Evolutionary conservation across 495 filamentous ascomycete species (phyloP).

Genomic region (Penicillium pancosmium): DNA sequence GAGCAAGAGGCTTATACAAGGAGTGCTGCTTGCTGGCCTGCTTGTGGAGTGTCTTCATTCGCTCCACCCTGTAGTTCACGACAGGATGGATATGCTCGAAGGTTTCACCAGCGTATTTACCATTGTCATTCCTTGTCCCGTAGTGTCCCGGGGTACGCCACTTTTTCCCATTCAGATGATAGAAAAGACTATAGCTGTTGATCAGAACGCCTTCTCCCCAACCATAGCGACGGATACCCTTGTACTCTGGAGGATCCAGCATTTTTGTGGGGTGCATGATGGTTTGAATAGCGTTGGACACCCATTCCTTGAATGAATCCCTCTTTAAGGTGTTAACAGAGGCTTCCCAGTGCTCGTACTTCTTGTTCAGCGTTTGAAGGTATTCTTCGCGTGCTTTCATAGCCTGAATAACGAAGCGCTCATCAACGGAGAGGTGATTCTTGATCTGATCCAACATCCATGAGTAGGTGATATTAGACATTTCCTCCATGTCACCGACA

Average conservation of each 20-base stretch:
- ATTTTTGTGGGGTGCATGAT: not conserved
- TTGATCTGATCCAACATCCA: conserved; percentile 7
- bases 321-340: not conserved
- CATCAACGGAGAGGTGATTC: conserved; percentile 21
- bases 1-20: conserved; percentile 17
- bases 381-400: conserved; percentile 12
- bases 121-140: conserved; percentile 6
- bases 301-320: conserved; percentile 12
- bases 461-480: conserved; percentile 1
- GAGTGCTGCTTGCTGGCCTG: conserved; percentile 5
- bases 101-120: conserved; percentile 11
- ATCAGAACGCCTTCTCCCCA: conserved; percentile 25
- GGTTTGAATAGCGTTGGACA: not conserved
- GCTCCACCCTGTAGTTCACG: conserved; percentile 18
- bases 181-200: conserved; percentile 22
- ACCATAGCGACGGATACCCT: conserved; percentile 13
- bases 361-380: conserved; percentile 10
- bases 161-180: conserved; percentile 23
- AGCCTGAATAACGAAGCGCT: conserved; percentile 14
- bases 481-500: conserved; percentile 2
- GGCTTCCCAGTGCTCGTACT: not conserved
- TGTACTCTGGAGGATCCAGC: conserved; percentile 5
- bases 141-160: conserved; percentile 23
- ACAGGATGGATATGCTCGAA: conserved; percentile 23
- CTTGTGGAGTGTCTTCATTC: conserved; percentile 10